Conservation (phyloP, 1,284 basidiomycete species). For the Malassezia brasiliensis region DNA sequence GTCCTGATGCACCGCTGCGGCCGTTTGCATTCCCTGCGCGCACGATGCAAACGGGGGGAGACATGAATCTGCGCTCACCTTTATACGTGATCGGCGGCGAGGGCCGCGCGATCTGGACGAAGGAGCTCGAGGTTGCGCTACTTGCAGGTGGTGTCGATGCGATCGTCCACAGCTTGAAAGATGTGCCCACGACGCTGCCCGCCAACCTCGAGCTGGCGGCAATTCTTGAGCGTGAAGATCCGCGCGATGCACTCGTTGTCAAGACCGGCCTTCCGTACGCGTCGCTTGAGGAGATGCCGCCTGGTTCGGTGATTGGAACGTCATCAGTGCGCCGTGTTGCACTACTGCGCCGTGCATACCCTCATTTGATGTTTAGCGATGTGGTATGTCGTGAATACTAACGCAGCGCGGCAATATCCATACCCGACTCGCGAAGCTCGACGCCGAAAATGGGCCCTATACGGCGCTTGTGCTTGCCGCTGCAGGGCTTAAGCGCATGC, state of each 20-base stretch:
- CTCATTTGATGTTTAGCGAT: constrained; percentile 72
- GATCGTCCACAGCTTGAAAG: constrained; percentile 87
- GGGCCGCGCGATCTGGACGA: constrained; percentile 79
- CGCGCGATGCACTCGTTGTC: constrained; percentile 78
- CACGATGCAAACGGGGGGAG: constrained; percentile 82
- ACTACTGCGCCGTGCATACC: constrained; percentile 72
- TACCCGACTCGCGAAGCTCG: constrained; percentile 83
- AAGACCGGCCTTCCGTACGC: constrained; percentile 64
- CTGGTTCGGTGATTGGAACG: constrained; percentile 83
- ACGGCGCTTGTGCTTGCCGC: constrained; percentile 85
- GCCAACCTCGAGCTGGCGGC: constrained; percentile 76
- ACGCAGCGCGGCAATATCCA: constrained; percentile 48
- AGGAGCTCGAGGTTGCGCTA: constrained; percentile 80
- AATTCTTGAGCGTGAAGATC: constrained; percentile 77
- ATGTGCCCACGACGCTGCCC: constrained; percentile 79
- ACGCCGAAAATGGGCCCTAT: constrained; percentile 71
- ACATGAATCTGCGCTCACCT: constrained; percentile 69
- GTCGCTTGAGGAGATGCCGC: constrained; percentile 71
- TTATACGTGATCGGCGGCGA: constrained; percentile 53
- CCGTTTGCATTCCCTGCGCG: constrained; percentile 52
- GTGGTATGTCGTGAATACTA: constrained; percentile 58
- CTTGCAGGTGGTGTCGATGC: constrained; percentile 68
- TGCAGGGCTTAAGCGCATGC: constrained; percentile 79
- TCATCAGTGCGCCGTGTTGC: constrained; percentile 86
- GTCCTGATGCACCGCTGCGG: constrained; percentile 10